These are phyloP conservation scores for Deinandra increscens DNA, from an alignment of 129 eudicot species.

Conservation along the genomic window DNA sequence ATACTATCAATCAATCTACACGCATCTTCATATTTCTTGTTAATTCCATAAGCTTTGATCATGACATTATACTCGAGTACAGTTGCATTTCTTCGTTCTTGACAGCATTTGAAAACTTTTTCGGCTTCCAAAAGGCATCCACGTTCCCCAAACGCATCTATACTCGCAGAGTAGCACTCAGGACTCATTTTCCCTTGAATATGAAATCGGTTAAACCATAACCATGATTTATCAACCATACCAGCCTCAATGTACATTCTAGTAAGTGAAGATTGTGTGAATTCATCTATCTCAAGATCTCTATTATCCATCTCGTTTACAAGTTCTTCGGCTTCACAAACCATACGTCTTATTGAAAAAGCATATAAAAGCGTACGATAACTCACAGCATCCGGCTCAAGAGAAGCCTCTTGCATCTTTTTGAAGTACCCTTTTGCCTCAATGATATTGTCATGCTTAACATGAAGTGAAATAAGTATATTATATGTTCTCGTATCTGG, in stretches of 20 bases:
- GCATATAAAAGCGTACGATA: conserved; percentile 90
- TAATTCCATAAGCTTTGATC: conserved; percentile 84
- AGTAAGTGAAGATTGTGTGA: conserved; percentile 76
- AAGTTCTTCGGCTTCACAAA: conserved; percentile 73
- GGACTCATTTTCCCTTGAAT: conserved; percentile 63
- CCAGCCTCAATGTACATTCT: conserved; percentile 86
- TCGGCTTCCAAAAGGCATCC: conserved; percentile 68
- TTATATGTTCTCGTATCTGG: conserved; percentile 88
- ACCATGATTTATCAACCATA: conserved; percentile 62
- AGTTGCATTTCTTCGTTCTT: conserved; percentile 42
- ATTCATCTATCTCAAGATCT: conserved; percentile 73
- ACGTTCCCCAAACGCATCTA: conserved; percentile 81
- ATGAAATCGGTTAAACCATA: conserved; percentile 78
- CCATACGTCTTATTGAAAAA: conserved; percentile 79
- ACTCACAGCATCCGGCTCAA: conserved; percentile 76
- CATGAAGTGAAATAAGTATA: conserved; percentile 79
- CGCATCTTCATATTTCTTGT: conserved; percentile 63
- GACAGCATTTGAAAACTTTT: conserved; percentile 59
- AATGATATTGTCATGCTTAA: conserved; percentile 57
- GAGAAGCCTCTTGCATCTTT: conserved; percentile 62
- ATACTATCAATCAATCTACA: conserved; percentile 62
- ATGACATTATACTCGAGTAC: conserved; percentile 84
- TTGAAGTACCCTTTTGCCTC: conserved; percentile 56
- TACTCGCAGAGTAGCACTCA: conserved; percentile 79
- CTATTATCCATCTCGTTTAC: conserved; percentile 66